Base-by-base conservation (phyloP, 345 rosid species). In the Gossypium ekmanianum region DNA sequence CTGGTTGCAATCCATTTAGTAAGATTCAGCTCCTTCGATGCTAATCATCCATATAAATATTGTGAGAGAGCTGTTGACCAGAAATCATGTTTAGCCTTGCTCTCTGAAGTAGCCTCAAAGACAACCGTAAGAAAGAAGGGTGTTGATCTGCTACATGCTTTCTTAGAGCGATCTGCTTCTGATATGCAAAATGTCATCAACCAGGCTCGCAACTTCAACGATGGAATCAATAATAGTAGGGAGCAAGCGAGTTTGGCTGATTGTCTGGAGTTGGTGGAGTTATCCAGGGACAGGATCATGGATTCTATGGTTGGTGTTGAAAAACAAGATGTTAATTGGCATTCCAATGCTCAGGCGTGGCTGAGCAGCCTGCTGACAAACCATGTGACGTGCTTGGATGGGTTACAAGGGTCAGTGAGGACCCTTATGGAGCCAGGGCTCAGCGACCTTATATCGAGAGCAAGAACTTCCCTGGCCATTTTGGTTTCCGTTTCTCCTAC, bases 281-380 rank as follows among this genome's bases (percentile, higher is more conserved):
- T 79, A 55, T 88, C 97, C 27, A 62, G 67, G 63, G 87, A 86
- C 7, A 82, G 92, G 75, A 79, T 84, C 77, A 63, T 62, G 29
- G 87, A 82, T 74, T 87, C 93, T 22, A 74, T 86, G 61, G 84
- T 29, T 14, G 87, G 88, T 81, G 76, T 91, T 73, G 54, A 74
- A 78, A 71, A 79, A 71, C 77, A 50, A 67, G 44, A 63, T 47
- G 44, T 66, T 63, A 76, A 45, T 80, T 87, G 92, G 1, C 57
- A 68, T 63, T 76, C 81, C 4, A 89, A 90, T 72, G 90, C 86
- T 6, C 86, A 90, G 51, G 71, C 92, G 29, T 94, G 98, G 98
- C 82, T 94, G 58, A 94, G 98, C 78, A 78, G 90, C 24, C 88
- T 90, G 17, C 85, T 94, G 69, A 92, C 97, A 11, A 92, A 92